A percentile compares a stretch with the other conserved stretches of the same genome.
These are phyloP conservation scores for Sugiyamaella lignohabitans DNA, from an alignment of 805 yeast genomes.

Conservation along the genomic window DNA sequence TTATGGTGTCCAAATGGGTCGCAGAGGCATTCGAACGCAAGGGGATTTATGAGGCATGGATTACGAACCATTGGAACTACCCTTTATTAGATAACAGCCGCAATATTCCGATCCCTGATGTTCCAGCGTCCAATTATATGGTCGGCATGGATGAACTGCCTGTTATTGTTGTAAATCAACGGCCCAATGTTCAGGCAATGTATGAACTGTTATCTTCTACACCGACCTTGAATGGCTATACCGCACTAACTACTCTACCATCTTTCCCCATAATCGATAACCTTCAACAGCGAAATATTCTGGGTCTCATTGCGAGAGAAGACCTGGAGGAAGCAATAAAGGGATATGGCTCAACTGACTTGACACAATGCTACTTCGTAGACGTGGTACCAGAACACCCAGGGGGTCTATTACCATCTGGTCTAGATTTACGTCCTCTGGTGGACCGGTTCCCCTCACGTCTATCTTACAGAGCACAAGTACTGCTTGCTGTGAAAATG, in stretches of 20 bases:
- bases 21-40: constrained; percentile 51
- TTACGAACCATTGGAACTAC: constrained; percentile 32
- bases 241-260: constrained; percentile 17
- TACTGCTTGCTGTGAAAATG: constrained; percentile 35
- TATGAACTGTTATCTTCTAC: constrained; percentile 10
- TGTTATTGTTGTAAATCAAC: constrained; percentile 33
- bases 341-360: neutral
- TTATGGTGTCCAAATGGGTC: constrained; percentile 65
- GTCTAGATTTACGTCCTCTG: constrained; percentile 14
- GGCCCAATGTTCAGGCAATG: constrained; percentile 21
- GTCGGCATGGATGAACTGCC: constrained; percentile 28
- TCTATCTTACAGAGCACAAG: constrained; percentile 29
- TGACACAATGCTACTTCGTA: neutral
- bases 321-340: constrained; percentile 33
- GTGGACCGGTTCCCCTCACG: constrained; percentile 27
- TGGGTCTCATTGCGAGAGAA: constrained; percentile 40
- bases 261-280: constrained; percentile 40
- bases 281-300: constrained; percentile 29
- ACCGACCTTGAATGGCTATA: constrained; percentile 21
- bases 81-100: constrained; percentile 40
- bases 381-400: neutral
- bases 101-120: constrained; percentile 37
- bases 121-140: constrained; percentile 34
- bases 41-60: constrained; percentile 63
- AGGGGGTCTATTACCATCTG: neutral